Base-by-base conservation (phyloP, 2,329 filamentous ascomycete genomes). In the Aspergillus alliaceus region DNA sequence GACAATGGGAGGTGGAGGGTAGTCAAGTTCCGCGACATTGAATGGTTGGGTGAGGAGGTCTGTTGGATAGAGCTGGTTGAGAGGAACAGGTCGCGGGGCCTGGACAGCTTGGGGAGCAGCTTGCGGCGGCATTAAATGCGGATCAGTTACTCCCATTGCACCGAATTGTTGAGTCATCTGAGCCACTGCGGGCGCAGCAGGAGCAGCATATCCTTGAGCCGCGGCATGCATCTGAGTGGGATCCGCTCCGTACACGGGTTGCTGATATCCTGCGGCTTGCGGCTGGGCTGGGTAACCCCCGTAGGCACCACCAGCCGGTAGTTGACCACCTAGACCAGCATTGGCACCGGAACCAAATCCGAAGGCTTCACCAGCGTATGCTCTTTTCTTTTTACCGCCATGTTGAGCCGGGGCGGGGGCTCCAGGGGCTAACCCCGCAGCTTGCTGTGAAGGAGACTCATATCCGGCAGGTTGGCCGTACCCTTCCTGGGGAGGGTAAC, bases 21-120 rank as follows among this genome's bases (percentile, higher is more conserved):
- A 84, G 68, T 98, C 93, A 62, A 99, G 80, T 79, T 98, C 95
- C 50, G 89, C 87, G 66, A 96, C 92, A 72, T 96, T 93, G 79
- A 99, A 96, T 25, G 93, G 93, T 77, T 96, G 91, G 67, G 89
- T 91, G 69, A 96, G 84, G 59, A 99, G 84, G 72, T 99, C 95
- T 42, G 92, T 93, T 18, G 93, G 90, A 73, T 95, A 93, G 58
- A 98, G 85, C 77, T 93, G 91, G 77, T 97, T 98, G 65, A 96
- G 79, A 47, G 80, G 77, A 60, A 78, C 73, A 40, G 77, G 66
- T 79, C 80, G 65, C 78, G 81, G 65, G 70, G 78, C 67, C 57
- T 52, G 48, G 12, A 40, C 51, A 69, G 77, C 66, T 75, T 80
- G 63, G 77, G 76, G 59, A 80, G 81, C 54, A 24, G 54, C 61